Base-by-base conservation (phyloP, 306 rosid genomes). In the Corylus heterophylla region DNA sequence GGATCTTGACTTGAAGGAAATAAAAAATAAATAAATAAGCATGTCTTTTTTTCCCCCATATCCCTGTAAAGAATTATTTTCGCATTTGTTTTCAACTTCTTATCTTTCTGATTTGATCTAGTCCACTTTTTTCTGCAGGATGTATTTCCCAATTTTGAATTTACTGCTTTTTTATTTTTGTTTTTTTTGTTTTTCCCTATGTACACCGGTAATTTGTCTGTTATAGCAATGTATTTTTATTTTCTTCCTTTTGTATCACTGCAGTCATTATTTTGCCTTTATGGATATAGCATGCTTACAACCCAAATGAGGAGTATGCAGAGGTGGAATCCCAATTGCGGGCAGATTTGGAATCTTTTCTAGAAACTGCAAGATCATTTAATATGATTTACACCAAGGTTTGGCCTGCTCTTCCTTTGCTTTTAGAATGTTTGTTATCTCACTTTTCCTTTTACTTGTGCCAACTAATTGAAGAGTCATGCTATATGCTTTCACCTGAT, bases 361-460 rank as follows among this genome's bases (percentile, higher is more conserved):
- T 94, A 58, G 97, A 94, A 87, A 94, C 98, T 59, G 98, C 98
- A 35, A 91, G 97, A 85, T 81, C 93, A 63, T 94, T 91, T 85
- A 94, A 94, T 84, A 82, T 80, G 75, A 94, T 94, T 74, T 94
- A 92, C 86, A 89, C 97, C 48, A 94, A 94, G 98, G 98, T 94
- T 27, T 64, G 85, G 63, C 1, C 49, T 71, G 25, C 56, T 16
- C 9, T 69, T 82, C 8, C 73, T 74, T 62, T 59, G 27, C 49
- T 68, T 47, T 75, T 61, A 2, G 35, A 11, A 12, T 13, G 13
- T 56, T 27, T 64, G 13, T 48, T 31, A 66, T 37, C 48, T 70
- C 12, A 4, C 39, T 25, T 42, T 42, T 6, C 45, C 45, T 42
- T 42, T 42, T 3, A 31, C 7, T 13, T 63, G 44, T 63, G 44